Percentiles rank a stretch among this genome's conserved stretches.
Evolutionary conservation across 2,329 filamentous ascomycete genomes (phyloP).

Genomic region (Akanthomyces muscarius): DNA sequence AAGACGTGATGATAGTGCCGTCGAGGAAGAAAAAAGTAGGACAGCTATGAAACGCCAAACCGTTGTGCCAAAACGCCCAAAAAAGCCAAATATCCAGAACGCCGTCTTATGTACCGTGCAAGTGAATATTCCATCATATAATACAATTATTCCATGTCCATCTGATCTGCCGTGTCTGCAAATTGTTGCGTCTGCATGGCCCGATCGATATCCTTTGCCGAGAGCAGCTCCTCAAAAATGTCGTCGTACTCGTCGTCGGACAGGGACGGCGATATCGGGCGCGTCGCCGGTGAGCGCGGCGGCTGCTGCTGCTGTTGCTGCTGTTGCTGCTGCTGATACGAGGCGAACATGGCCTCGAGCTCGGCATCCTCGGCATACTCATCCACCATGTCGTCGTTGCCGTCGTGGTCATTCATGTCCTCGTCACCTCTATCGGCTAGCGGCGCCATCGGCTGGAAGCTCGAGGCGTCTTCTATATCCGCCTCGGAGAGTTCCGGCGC

Average conservation of each 20-base stretch:
- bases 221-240: constrained; percentile 48
- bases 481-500: constrained; percentile 42
- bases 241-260: constrained; percentile 60
- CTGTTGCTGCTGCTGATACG: constrained; percentile 36
- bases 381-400: constrained; percentile 52
- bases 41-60: neutral
- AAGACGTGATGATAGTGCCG: neutral
- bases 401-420: constrained; percentile 46
- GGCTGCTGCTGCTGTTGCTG: constrained; percentile 20
- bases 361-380: constrained; percentile 50
- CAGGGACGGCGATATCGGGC: constrained; percentile 33
- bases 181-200: constrained; percentile 25
- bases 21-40: neutral
- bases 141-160: constrained; percentile 9
- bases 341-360: constrained; percentile 53
- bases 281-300: constrained; percentile 19
- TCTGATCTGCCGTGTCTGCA: constrained; percentile 8
- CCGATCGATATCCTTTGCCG: constrained; percentile 17
- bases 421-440: constrained; percentile 33
- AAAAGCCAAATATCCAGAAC: neutral
- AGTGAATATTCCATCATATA: neutral
- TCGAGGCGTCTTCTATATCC: constrained; percentile 49
- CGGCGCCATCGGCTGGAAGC: constrained; percentile 27
- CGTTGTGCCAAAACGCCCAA: neutral
- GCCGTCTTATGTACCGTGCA: neutral